Percentiles rank a stretch among this genome's conserved stretches.
These are phyloP conservation scores for Herpetospermum pedunculosum DNA, from an alignment of 306 rosid genomes.

Conservation along the genomic window DNA sequence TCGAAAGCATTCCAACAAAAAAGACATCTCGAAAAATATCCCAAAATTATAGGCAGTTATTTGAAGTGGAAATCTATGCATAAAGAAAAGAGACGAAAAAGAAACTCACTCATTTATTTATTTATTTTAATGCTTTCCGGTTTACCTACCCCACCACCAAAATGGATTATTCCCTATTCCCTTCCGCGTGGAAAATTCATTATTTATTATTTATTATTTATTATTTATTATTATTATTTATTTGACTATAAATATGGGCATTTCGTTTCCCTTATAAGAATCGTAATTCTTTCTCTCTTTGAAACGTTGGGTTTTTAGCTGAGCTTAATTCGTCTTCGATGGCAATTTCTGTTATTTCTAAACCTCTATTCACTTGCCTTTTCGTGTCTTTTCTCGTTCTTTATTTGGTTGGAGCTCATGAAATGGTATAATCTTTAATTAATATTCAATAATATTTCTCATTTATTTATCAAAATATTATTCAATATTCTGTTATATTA, in stretches of 20 bases:
- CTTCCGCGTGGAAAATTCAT: neutral
- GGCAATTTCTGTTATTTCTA: slow-evolving; percentile 19
- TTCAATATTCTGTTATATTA: too few species aligned
- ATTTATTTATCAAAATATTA: too few species aligned
- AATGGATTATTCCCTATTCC: neutral
- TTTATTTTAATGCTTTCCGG: neutral
- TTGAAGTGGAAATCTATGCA: neutral
- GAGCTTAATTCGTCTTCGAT: too few species aligned
- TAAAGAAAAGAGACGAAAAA: neutral
- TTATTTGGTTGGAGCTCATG: neutral
- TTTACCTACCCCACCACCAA: neutral
- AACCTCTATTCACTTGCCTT: neutral
- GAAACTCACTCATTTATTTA: neutral
- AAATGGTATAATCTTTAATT: neutral
- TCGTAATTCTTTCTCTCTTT: too few species aligned
- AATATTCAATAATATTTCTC: too few species aligned
- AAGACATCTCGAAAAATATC: neutral
- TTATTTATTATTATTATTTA: too few species aligned
- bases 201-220: too few species aligned
- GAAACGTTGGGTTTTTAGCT: too few species aligned
- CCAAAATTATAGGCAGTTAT: neutral
- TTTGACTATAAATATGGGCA: slow-evolving; percentile 39
- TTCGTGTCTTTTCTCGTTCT: neutral
- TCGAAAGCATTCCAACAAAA: too few species aligned
- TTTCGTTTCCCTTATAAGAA: too few species aligned